Evolutionary conservation across 2,329 filamentous ascomycete genomes (phyloP).

Genomic region (Penicillium olsonii): DNA sequence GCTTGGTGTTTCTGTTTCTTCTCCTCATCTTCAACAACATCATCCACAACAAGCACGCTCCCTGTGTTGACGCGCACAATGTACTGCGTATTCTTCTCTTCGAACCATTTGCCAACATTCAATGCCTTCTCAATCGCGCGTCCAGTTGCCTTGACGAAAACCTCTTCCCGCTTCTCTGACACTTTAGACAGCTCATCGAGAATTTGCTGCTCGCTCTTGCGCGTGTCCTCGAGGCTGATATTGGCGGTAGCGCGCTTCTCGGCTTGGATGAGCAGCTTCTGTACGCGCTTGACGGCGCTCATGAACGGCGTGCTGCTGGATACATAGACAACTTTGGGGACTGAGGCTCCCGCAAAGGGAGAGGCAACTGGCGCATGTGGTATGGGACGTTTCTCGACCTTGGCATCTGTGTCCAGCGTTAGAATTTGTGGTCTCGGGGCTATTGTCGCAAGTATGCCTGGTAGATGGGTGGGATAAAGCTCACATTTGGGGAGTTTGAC

Average conservation of each 20-base stretch:
- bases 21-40: slow-evolving; percentile 52
- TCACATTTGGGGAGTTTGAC: slow-evolving; percentile 40
- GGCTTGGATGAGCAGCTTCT: slow-evolving; percentile 55
- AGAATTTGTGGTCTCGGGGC: background rate
- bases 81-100: slow-evolving; percentile 53
- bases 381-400: slow-evolving; percentile 58
- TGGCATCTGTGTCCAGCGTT: slow-evolving; percentile 41
- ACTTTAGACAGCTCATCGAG: slow-evolving; percentile 34
- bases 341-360: slow-evolving; percentile 51
- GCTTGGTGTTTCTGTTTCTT: slow-evolving; percentile 29
- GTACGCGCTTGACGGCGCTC: slow-evolving; percentile 60
- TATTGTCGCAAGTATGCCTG: background rate
- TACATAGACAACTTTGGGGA: slow-evolving; percentile 60
- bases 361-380: slow-evolving; percentile 57
- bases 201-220: slow-evolving; percentile 33
- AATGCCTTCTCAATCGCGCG: slow-evolving; percentile 60
- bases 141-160: slow-evolving; percentile 62
- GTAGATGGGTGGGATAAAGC: background rate
- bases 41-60: slow-evolving; percentile 60
- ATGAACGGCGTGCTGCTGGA: slow-evolving; percentile 58
- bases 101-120: slow-evolving; percentile 58
- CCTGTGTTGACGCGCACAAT: slow-evolving; percentile 56
- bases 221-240: slow-evolving; percentile 37
- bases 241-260: slow-evolving; percentile 54
- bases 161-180: slow-evolving; percentile 49